phyloP scores from a whole-genome alignment of 164 flowering plant species.

The Tetracentron sinense region DNA sequence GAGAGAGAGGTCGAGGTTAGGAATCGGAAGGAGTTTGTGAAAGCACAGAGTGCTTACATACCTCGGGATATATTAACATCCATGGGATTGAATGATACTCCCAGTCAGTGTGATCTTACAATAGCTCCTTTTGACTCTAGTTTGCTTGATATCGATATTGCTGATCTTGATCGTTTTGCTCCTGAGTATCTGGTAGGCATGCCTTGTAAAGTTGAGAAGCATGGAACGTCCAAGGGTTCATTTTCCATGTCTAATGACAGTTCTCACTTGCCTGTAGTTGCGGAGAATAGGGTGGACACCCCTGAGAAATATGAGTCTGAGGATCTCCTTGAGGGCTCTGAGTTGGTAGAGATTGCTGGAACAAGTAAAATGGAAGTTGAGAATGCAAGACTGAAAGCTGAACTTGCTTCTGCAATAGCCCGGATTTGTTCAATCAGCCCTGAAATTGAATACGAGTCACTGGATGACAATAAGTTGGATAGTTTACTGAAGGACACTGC shows the following conservation, averaged over 20 bases:
- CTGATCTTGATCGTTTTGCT: conserved; percentile 81
- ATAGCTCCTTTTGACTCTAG: conserved; percentile 74
- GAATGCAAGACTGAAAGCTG: conserved; percentile 93
- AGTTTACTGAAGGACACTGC: conserved; percentile 57
- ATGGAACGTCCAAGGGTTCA: conserved; percentile 47
- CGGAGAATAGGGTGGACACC: conserved; percentile 30
- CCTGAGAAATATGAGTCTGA: conserved; percentile 42
- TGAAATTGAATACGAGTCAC: conserved; percentile 52
- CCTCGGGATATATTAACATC: conserved; percentile 79
- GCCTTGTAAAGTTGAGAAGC: conserved; percentile 52
- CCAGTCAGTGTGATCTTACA: conserved; percentile 87
- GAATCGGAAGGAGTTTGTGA: conserved; percentile 81
- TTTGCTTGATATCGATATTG: conserved; percentile 79
- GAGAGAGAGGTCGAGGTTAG: conserved; percentile 84
- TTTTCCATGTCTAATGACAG: conserved; percentile 49
- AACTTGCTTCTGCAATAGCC: conserved; percentile 90
- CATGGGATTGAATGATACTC: conserved; percentile 91
- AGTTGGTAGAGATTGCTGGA: conserved; percentile 84
- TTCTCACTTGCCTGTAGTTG: conserved; percentile 47
- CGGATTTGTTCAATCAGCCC: conserved; percentile 54
- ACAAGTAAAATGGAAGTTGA: conserved; percentile 97
- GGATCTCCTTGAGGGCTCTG: conserved; percentile 56
- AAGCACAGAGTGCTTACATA: conserved; percentile 53
- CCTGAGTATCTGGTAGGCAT: conserved; percentile 66
- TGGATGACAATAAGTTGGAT: conserved; percentile 69